These are phyloP conservation scores for Scutellaria barbata DNA, from an alignment of 257 asterid species.

Conservation along the genomic window DNA sequence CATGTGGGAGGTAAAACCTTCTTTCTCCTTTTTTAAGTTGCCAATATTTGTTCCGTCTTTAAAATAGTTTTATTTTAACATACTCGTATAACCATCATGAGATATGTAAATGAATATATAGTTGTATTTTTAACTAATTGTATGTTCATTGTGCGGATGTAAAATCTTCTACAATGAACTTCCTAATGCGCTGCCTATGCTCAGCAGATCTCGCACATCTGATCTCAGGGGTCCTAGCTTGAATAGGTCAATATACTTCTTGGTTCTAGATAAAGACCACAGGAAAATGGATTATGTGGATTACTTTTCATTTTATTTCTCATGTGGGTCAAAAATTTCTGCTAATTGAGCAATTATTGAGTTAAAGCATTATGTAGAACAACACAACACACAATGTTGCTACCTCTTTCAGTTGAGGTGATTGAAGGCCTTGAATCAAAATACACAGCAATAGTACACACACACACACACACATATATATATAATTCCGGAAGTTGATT, in stretches of 20 bases:
- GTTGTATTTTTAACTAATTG: neutral
- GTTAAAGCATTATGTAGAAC: too few relatives aligned
- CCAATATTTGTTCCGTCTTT: slow-evolving; percentile 17
- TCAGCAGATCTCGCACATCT: slow-evolving; percentile 7
- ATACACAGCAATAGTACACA: neutral
- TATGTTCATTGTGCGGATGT: neutral
- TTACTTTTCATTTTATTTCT: neutral
- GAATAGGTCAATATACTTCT: neutral
- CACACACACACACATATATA: too few relatives aligned
- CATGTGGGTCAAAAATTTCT: slow-evolving; percentile 7
- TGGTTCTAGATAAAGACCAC: neutral
- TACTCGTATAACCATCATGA: neutral
- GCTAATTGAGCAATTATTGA: slow-evolving; percentile 3
- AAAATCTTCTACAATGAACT: neutral
- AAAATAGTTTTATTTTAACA: slow-evolving; percentile 8
- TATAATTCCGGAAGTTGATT: neutral
- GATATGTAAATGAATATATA: neutral
- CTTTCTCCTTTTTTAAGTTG: slow-evolving; percentile 27
- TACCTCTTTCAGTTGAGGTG: slow-evolving; percentile 2
- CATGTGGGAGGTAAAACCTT: slow-evolving; percentile 58
- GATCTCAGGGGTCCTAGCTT: neutral
- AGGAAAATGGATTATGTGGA: slow-evolving; percentile 9
- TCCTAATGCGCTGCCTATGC: neutral
- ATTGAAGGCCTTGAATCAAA: neutral
- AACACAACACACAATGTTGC: neutral